Base-by-base conservation (phyloP, 2,329 filamentous ascomycete genomes). In the Fusarium sulawesiense region DNA sequence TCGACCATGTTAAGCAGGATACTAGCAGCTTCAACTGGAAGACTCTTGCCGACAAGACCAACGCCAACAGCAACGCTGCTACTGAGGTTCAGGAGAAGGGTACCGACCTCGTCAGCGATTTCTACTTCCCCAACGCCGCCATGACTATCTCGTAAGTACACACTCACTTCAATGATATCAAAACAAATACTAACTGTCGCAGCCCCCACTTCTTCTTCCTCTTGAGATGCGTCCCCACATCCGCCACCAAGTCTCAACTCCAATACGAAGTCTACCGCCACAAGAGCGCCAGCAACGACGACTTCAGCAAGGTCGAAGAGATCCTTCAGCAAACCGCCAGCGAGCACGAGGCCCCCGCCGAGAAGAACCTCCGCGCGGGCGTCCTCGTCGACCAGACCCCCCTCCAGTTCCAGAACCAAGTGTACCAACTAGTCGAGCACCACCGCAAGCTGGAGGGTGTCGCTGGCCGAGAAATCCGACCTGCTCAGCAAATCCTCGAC, bases 1-100 rank as follows among this genome's bases (percentile, higher is more conserved):
- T 88, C 67, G 86, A 88, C 66, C 85, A 88, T 69, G 76, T 77
- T 6, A 88, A 85, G 84, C 82, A 86, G 64, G 84, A 87, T 80
- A 80, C 84, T 9, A 84, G 84, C 2, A 80, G 83, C 29, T 87
- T 84, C 73, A 88, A 89, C 78, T 89, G 87, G 87, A 89, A 89
- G 78, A 84, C 85, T 8, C 74, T 88, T 37, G 83, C 83, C 23
- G 68, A 71, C 25, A 72, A 72, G 45, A 66, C 60, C 6, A 63
- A 47, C 30, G 34, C 55, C 9, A 55, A 47, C 37, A 53, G 62
- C 30, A 29, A 80, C 30, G 55, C 32, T 7, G 4, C 49, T 18
- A 27, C 46, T 2, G 55, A 62, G 14, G 6, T 64, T 14, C 50
- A 49, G 1, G 57, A 73, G 42, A 65, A 73, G 47, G 45, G 57